Percentiles rank a stretch among this genome's conserved stretches.
phyloP scores from a whole-genome alignment of 2,329 filamentous ascomycete species.

The Endocalyx cinctus region DNA sequence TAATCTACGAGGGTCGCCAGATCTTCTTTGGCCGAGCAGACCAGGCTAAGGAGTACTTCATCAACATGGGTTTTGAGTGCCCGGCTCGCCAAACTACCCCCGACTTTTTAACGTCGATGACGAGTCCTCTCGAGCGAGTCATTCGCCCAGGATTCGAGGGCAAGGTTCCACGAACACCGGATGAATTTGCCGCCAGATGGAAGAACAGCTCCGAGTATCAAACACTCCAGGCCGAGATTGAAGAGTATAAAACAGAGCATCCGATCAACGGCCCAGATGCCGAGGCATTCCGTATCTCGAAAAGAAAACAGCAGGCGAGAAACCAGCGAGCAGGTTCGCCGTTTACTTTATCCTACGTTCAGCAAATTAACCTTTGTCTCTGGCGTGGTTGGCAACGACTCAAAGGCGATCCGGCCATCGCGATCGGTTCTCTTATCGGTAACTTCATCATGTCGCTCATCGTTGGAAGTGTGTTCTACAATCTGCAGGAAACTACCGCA shows the following conservation, averaged over 20 bases:
- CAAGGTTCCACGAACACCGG: constrained; percentile 53
- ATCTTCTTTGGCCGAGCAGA: constrained; percentile 60
- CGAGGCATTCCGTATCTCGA: constrained; percentile 51
- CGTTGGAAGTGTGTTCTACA: constrained; percentile 76
- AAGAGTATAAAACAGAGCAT: constrained; percentile 48
- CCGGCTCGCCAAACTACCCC: constrained; percentile 63
- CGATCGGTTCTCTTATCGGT: constrained; percentile 62
- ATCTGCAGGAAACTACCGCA: constrained; percentile 57
- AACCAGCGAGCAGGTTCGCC: constrained; percentile 65
- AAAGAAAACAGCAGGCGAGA: constrained; percentile 51
- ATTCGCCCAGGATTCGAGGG: constrained; percentile 52
- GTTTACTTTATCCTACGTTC: constrained; percentile 71
- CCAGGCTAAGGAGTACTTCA: constrained; percentile 60
- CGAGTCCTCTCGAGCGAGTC: constrained; percentile 52
- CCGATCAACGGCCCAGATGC: constrained; percentile 53
- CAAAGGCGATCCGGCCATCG: constrained; percentile 70
- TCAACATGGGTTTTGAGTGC: constrained; percentile 63
- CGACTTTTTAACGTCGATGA: constrained; percentile 70
- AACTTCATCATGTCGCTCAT: constrained; percentile 76
- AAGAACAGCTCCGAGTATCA: constrained; percentile 48
- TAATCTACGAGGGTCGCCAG: constrained; percentile 57
- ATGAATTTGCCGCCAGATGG: constrained; percentile 58
- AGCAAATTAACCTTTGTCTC: constrained; percentile 76
- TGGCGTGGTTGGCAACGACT: constrained; percentile 77
- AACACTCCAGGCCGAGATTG: constrained; percentile 50